Evolutionary conservation across 345 rosid species (phyloP).

Genomic region (Pistacia integerrima): DNA sequence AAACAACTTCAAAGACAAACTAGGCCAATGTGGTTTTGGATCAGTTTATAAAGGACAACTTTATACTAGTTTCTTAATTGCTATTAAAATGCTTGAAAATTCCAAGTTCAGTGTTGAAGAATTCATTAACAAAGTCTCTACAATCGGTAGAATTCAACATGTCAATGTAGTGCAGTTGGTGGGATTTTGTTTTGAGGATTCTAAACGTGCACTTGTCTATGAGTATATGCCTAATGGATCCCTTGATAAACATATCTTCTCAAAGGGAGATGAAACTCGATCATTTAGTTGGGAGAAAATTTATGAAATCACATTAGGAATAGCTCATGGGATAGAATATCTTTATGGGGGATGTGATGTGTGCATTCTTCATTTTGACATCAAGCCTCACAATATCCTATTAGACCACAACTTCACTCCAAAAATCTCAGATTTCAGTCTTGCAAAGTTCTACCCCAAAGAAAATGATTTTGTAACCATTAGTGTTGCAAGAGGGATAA

Average conservation of each 20-base stretch:
- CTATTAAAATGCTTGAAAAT: slow-evolving; percentile 1
- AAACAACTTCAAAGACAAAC: not conserved
- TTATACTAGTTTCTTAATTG: not conserved
- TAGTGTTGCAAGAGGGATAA: not conserved
- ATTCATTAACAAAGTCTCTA: slow-evolving; percentile 8
- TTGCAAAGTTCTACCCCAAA: not conserved
- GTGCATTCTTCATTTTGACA: slow-evolving; percentile 33
- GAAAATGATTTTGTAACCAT: not conserved
- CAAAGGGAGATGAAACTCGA: too few relatives aligned
- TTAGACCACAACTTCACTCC: slow-evolving; percentile 9
- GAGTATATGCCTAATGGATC: too few relatives aligned
- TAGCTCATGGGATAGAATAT: slow-evolving; percentile 29
- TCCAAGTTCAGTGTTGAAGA: slow-evolving; percentile 2
- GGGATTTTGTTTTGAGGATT: too few relatives aligned
- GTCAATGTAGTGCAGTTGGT: not conserved
- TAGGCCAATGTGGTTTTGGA: slow-evolving; percentile 10
- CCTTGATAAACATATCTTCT: too few relatives aligned
- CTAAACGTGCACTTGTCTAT: too few relatives aligned
- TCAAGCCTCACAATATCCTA: slow-evolving; percentile 13
- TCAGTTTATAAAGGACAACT: not conserved
- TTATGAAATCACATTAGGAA: slow-evolving; percentile 26
- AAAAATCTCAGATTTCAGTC: slow-evolving; percentile 4
- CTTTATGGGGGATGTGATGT: slow-evolving; percentile 25
- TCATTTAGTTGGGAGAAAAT: not conserved
- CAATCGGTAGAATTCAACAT: slow-evolving; percentile 14